These are phyloP conservation scores for Alternaria consortialis DNA, from an alignment of 2,329 filamentous ascomycete species.

Conservation along the genomic window DNA sequence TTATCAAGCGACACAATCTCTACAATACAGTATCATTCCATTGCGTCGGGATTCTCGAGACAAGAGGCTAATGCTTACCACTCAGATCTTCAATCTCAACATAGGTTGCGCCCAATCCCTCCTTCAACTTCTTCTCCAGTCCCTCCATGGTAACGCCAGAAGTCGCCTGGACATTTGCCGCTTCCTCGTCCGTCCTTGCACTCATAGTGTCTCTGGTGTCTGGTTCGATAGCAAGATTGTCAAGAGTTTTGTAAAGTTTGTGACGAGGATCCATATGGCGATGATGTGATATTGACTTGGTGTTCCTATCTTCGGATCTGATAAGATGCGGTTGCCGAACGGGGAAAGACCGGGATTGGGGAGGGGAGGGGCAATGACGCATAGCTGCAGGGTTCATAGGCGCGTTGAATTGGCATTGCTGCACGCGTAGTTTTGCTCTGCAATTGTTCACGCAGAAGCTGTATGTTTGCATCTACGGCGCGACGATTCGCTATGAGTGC, in stretches of 20 bases:
- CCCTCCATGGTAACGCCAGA: conserved; percentile 75
- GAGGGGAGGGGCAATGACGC: conserved; percentile 30
- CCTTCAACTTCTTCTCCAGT: conserved; percentile 72
- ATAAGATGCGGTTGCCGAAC: conserved; percentile 38
- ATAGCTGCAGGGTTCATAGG: conserved; percentile 21
- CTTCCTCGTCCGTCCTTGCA: conserved; percentile 54
- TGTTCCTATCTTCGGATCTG: conserved; percentile 44
- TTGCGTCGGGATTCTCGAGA: not conserved
- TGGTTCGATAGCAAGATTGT: conserved; percentile 35
- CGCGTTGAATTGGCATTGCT: conserved; percentile 9
- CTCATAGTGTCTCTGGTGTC: conserved; percentile 48
- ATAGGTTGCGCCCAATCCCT: conserved; percentile 76
- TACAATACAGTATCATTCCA: too few species aligned
- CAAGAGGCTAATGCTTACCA: conserved; percentile 66
- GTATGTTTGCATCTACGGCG: conserved; percentile 48
- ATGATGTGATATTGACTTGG: conserved; percentile 27
- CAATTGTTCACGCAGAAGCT: conserved; percentile 10
- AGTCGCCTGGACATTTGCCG: conserved; percentile 63
- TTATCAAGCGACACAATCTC: not conserved
- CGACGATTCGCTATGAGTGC: conserved; percentile 54
- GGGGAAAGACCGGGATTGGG: conserved; percentile 11
- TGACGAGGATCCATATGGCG: conserved; percentile 45
- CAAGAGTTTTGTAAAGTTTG: conserved; percentile 46
- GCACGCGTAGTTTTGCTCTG: conserved; percentile 7
- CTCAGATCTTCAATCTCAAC: conserved; percentile 93